phyloP scores from a whole-genome alignment of 148 eudicot genomes.

The Vaccinium myrtillus region DNA sequence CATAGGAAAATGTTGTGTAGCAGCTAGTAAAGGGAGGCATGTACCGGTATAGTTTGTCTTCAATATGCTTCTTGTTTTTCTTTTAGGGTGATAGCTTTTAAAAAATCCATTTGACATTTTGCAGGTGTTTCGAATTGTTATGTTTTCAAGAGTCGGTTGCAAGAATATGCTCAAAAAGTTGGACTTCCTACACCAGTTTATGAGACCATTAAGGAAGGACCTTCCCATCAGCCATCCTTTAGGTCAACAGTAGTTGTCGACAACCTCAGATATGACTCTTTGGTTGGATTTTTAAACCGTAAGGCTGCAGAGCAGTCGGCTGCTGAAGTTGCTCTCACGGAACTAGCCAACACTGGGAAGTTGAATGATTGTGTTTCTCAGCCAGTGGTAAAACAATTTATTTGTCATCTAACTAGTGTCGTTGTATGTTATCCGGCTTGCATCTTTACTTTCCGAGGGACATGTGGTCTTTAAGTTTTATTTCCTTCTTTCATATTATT shows the following conservation, averaged over 20 bases:
- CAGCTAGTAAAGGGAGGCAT: neutral
- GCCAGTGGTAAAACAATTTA: conserved; percentile 66
- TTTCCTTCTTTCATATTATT: neutral
- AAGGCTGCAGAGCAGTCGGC: conserved; percentile 98
- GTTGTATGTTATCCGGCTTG: neutral
- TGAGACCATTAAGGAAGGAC: conserved; percentile 88
- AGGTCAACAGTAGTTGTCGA: conserved; percentile 73
- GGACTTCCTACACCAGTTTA: conserved; percentile 71
- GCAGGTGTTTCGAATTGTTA: conserved; percentile 73
- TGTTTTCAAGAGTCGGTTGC: conserved; percentile 90
- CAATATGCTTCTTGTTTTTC: neutral
- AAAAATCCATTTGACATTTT: neutral
- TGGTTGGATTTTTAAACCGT: conserved; percentile 77
- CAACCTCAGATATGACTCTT: conserved; percentile 66
- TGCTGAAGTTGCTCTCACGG: conserved; percentile 83
- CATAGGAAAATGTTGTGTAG: neutral
- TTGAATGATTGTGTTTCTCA: conserved; percentile 40
- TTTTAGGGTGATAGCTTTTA: neutral
- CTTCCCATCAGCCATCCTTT: conserved; percentile 84
- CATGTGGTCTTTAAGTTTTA: neutral
- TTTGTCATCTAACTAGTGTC: neutral
- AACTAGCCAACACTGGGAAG: conserved; percentile 42
- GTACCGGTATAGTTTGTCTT: neutral
- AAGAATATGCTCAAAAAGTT: conserved; percentile 85
- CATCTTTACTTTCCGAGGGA: neutral